These are phyloP conservation scores for Epichloe elymi DNA, from an alignment of 2,329 filamentous ascomycete genomes.

Conservation along the genomic window DNA sequence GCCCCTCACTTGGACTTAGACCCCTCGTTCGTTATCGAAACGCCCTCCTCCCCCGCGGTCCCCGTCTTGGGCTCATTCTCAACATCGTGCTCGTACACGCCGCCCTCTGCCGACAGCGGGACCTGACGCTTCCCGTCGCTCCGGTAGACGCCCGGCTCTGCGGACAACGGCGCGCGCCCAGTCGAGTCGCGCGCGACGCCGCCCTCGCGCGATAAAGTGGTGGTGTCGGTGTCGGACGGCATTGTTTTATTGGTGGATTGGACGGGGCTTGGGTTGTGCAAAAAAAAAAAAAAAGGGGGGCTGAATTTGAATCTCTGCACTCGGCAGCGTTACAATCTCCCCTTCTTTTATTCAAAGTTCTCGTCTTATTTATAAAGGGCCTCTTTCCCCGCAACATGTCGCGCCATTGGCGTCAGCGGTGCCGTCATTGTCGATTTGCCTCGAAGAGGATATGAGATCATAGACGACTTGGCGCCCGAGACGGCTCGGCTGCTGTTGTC, in stretches of 20 bases:
- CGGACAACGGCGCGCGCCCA: not conserved
- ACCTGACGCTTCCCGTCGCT: not conserved
- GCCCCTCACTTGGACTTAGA: not conserved
- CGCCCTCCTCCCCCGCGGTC: constrained; percentile 2
- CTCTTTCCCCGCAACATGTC: too few species aligned
- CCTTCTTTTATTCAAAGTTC: not conserved
- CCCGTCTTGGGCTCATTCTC: constrained; percentile 4
- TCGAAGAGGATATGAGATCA: not conserved
- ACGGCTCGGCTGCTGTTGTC: not conserved
- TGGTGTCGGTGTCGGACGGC: not conserved
- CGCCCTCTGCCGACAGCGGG: constrained; percentile 4
- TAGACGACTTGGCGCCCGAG: not conserved
- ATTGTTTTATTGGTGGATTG: too few species aligned
- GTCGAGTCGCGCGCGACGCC: not conserved
- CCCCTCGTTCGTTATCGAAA: not conserved
- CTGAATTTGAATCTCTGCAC: too few species aligned
- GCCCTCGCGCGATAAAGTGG: not conserved
- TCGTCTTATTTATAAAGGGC: too few species aligned
- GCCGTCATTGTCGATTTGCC: not conserved
- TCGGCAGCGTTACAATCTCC: too few species aligned
- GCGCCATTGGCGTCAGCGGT: not conserved
- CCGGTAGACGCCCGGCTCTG: constrained; percentile 2
- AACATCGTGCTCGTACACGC: constrained; percentile 2
- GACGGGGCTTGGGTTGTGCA: too few species aligned
- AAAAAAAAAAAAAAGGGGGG: too few species aligned